Base-by-base conservation (phyloP, 257 asterid genomes). In the Plantago major region DNA sequence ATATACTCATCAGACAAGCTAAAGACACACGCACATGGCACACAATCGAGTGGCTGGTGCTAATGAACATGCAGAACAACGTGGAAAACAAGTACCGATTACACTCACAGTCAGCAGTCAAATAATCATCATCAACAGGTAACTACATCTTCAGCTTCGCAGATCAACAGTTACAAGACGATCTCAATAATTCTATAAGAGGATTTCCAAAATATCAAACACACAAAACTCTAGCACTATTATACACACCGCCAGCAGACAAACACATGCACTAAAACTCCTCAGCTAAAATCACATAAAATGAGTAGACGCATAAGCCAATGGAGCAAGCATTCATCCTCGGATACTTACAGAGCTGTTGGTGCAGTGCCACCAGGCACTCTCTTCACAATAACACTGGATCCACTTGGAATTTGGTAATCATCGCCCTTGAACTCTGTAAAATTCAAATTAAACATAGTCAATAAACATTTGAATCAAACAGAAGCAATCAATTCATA, bases 351-450 rank as follows among this genome's bases (percentile, higher is more conserved):
- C 97, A 49, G 47, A 54, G 72, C 64, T 26, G 71, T 38, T 10
- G 83, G 79, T 56, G 55, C 49, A 19, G 67, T 77, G 61, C 71
- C 75, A 33, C 86, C 84, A 1, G 97, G 97, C 73, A 87, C 89
- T 74, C 97, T 82, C 79, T 68, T 90, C 30, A 88, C 76, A 66
- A 87, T 85, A 65, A 90, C 90, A 73, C 81, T 78, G 60, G 96
- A 78, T 58, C 96, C 96, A 43, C 79, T 81, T 2, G 80, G 86
- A 65, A 90, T 88, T 58, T 74, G 87, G 43, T 63, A 73, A 52
- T 76, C 81, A 62, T 81, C 85, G n/a, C 81, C 85, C 65, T 72
- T 66, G 71, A 69, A 85, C 72, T 77, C 97, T 87, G 76, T 64
- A 54, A 52, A 65, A 60, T 51, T 12, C 42, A 22, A 53, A 53